Evolutionary conservation across 2,329 filamentous ascomycete species (phyloP), one percentile per base, ranked within the genome.

Genomic region (Apiospora pterosperma): DNA sequence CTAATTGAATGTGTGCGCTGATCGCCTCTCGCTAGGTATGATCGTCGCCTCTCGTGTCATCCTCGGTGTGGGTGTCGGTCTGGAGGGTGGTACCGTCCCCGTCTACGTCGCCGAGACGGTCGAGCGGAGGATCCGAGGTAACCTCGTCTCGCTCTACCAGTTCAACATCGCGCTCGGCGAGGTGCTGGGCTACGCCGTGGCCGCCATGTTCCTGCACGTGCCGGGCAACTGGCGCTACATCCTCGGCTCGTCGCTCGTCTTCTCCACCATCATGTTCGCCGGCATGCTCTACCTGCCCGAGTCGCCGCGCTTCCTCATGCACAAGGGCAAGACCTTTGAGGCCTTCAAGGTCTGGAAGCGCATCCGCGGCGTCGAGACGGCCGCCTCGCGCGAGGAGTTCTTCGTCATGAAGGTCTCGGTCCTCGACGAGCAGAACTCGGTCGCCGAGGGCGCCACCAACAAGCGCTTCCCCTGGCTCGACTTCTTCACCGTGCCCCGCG

Each of bases 81-180:
- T 92, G 2, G 90, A 92, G 73, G 90, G 90, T 61, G 90, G 90
- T 73, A 92, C 90, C 0, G 90, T 92, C 5, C 89, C 89, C 0
- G 88, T 92, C 63, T 92, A 92, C 67, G 90, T 92, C 36, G 89
- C 90, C 1, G 90, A 92, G 76, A 89, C 87, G 0, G 90, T 92
- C 52, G 88, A 90, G 70, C 82, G 86, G 36, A 83, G 81, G 65
- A 82, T 91, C 28, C 86, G 90, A 70, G 90, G 90, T 69, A 92
- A 92, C 74, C 77, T 92, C 61, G 90, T 92, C 1, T 91, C 89
- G 0, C 79, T 92, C 0, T 92, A 92, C 74, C 90, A 92, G 73
- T 86, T 92, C 76, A 92, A 90, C 77, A 92, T 92, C 71, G 90
- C 90, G 0, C 81, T 92, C 0, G 90, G 90, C 34, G 90, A 92